Conservation (phyloP, 1,284 basidiomycete species). For the Apiotrichum akiyoshidainum region DNA sequence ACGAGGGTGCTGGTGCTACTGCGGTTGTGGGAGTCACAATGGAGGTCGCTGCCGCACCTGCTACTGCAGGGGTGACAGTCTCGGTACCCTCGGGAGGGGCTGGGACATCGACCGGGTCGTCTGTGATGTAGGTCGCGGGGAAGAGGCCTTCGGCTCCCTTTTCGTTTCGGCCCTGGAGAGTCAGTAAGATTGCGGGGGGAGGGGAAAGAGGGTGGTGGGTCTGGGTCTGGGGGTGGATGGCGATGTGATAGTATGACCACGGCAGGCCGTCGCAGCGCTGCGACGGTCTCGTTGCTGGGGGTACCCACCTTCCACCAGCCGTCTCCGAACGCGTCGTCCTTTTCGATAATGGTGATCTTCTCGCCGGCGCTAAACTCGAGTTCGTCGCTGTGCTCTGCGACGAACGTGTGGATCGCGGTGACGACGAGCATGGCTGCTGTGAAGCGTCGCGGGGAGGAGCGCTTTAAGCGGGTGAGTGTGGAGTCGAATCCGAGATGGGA, state of each 20-base stretch:
- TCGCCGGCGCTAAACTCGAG: conserved; percentile 82
- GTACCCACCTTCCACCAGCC: conserved; percentile 96
- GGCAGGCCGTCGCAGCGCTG: no score
- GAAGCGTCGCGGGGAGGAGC: neutral
- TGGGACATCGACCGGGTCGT: conserved; percentile 45
- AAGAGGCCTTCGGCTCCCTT: conserved; percentile 83
- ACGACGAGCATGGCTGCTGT: conserved; percentile 26
- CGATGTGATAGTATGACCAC: no score
- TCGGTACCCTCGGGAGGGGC: neutral
- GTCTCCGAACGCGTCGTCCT: conserved; percentile 88
- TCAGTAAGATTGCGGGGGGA: conserved; percentile 9
- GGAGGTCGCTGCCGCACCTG: neutral
- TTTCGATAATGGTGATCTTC: conserved; percentile 82
- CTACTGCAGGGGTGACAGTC: neutral
- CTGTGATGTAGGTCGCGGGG: conserved; percentile 82
- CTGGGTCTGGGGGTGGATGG: neutral
- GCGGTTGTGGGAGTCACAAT: neutral
- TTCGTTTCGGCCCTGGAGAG: conserved; percentile 71
- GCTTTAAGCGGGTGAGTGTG: neutral
- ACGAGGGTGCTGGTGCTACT: neutral
- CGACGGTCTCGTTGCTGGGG: no score
- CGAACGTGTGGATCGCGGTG: conserved; percentile 57
- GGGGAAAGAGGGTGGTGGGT: neutral
- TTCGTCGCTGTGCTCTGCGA: conserved; percentile 91
- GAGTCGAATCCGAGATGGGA: no score